Base-by-base conservation (phyloP, 2,329 filamentous ascomycete species). In the Fusarium tupiense region DNA sequence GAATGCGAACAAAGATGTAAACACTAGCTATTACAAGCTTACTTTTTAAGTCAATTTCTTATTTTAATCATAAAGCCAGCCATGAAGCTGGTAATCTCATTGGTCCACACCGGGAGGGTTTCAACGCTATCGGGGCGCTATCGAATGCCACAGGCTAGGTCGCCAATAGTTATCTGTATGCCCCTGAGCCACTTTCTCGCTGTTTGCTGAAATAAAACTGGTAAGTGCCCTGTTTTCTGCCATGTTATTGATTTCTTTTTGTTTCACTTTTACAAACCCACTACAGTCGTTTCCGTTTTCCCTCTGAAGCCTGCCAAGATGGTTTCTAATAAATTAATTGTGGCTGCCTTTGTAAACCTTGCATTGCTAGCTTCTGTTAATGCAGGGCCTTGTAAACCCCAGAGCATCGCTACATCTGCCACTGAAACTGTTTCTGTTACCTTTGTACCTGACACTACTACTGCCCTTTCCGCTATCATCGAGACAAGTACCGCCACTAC, bases 31-130 rank as follows among this genome's bases (percentile, higher is more conserved):
- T 5, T 33, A 33, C 29, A 35, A 52, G 49, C 49, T 24, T 52
- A 14, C 2, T 52, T 52, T 33, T 52, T 52, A 3, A 20, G 14
- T 24, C 5, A 3, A 20, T 52, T 52, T 52, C 49, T 52, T 35
- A 19, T 19, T 14, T 24, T 3, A 33, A 20, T 4, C 19, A 8
- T 24, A 0, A 14, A 52, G 16, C 31, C 22, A 11, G 22, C 2
- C 0, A 8, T 52, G 5, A 24, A 52, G 4, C 22, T 10, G 17
- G 16, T 3, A 52, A 8, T 2, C 6, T 38, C 1, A 54, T 38
- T 38, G 9, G 24, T 22, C 8, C 6, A 37, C 3, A 3, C 6
- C 1, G 2, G n/a, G 8, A 0, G 3, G 3, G 3, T 31, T 5
- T 13, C 10, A 29, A 11, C 20, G 22, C 26, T 56, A 41, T 41